Evolutionary conservation across 768 basidiomycete species (phyloP), one percentile per base, ranked within the genome.

Genomic region (Tricholoma matsutake): DNA sequence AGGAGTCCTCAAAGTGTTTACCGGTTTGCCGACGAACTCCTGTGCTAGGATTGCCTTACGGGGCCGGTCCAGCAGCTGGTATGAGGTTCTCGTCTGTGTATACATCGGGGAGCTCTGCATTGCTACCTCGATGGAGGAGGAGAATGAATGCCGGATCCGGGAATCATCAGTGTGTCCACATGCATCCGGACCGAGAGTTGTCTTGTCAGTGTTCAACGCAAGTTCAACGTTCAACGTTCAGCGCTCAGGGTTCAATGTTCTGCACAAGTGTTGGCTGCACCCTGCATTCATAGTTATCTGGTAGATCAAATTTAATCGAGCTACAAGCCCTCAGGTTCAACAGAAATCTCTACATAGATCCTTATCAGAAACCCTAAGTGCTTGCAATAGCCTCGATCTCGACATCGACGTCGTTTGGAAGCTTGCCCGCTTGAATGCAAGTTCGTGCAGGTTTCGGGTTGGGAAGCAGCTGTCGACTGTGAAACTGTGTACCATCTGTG

Each of bases 351-450:
- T 14, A 39, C 37, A 37, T 37, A 37, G 10, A 10, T 11, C 13
- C 14, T 37, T 35, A 10, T 20, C 22, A 35, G 4, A 37, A 16
- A 8, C 3, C 29, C 69, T 61, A 78, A 57, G 66, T 64, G 16
- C 80, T 71, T n/a, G 86, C 85, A 61, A 87, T 86, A 7, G 80
- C 83, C 71, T 91, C 89, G 41, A 91, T 86, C 76, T 92, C 90
- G 45, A 90, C 79, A 64, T 88, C 81, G 6, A 89, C 88, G 61
- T 88, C 87, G 65, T 79, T 78, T 0, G 89, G 89, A 35, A 91
- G 77, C 64, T 81, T 81, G 7, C 81, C 86, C 11, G 85, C 87
- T 75, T 91, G 88, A 63, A 93, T 89, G 71, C 86, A 88, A 8
- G 88, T 89, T 58, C 90, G 75, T 7, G 89, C 85, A 10, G 91